Evolutionary conservation across 805 yeast species (phyloP), one percentile per base, ranked within the genome.

Genomic region (Brettanomyces nanus): DNA sequence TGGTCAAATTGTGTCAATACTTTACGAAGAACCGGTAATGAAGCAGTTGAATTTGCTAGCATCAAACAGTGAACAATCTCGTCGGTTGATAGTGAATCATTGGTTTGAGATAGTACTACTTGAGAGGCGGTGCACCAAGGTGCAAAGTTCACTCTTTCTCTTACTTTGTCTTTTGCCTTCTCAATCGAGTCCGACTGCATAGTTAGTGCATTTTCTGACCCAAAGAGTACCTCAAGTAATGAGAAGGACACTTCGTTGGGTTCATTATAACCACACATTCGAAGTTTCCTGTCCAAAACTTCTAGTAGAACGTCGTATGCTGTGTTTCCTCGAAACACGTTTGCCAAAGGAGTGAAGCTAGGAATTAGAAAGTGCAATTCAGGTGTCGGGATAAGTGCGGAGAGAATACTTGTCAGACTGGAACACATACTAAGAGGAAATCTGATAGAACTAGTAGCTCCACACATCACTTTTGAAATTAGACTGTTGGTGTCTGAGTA

Each of bases 361-460:
- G 92, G 80, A 33, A 71, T 68, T 11, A 83, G 52, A 50, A 84
- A 85, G 57, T 86, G 95, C 47, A 83, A 63, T 32, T 81, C 81
- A 1, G 95, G 95, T 0, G 86, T 80, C 2, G 97, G 96, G 2
- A 92, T 74, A 46, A 92, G 60, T 1, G 90, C 76, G 1, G 96
- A 79, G 35, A 86, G 60, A 14, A 92, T 76, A 35, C 94, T 80
- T 28, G 87, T 84, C 47, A 83, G 62, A 3, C 95, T 85, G 53
- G 82, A 84, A 66, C 85, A 89, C 73, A 87, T 80, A 62, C 86
- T 86, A 34, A 92, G 80, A 4, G 98, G 98, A 56, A 83, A 90
- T 47, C 98, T 68, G 32, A 92, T 62, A 0, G 97, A 84, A 43
- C 90, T 85, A 2, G 97, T 85, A 3, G 86, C 66, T 0, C 89